phyloP scores from a whole-genome alignment of 2,329 filamentous ascomycete species.

The Colletotrichum gloeosporioides region DNA sequence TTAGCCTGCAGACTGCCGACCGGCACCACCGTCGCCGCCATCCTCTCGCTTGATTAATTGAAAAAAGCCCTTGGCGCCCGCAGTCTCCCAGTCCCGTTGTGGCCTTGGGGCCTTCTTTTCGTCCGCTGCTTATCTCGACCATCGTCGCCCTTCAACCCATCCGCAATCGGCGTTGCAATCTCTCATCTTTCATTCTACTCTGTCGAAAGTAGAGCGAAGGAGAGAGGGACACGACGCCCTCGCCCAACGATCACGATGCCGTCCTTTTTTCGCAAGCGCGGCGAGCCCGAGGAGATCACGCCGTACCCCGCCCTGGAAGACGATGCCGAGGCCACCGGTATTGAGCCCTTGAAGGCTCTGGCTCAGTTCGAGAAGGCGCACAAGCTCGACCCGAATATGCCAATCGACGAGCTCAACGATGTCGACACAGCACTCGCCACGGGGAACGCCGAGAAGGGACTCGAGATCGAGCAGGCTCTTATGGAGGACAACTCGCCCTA shows the following conservation, averaged over 20 bases:
- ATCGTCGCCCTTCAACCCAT: conserved; percentile 16
- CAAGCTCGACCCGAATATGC: conserved; percentile 69
- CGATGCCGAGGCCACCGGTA: conserved; percentile 41
- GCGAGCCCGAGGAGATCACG: conserved; percentile 50
- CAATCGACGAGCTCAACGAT: conserved; percentile 65
- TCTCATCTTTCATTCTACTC: conserved; percentile 17
- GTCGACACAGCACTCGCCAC: conserved; percentile 62
- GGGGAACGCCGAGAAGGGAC: conserved; percentile 60
- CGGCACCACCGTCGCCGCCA: conserved; percentile 16
- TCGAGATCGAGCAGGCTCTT: conserved; percentile 62
- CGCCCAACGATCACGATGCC: conserved; percentile 31
- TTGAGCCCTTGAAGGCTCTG: conserved; percentile 51
- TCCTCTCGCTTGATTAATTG: conserved; percentile 12
- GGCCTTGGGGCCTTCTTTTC: conserved; percentile 18
- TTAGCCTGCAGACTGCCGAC: conserved; percentile 18
- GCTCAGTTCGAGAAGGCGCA: conserved; percentile 65
- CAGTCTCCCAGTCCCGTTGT: conserved; percentile 12
- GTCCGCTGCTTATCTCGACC: conserved; percentile 13
- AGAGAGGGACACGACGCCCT: not conserved
- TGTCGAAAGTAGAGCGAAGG: conserved; percentile 16
- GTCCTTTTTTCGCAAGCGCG: conserved; percentile 50
- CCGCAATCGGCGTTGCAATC: conserved; percentile 15
- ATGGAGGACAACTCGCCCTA: conserved; percentile 72
- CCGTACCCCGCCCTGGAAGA: conserved; percentile 44
- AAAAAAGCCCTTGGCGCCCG: conserved; percentile 20